A percentile compares a stretch with the other conserved stretches of the same genome.
phyloP scores from a whole-genome alignment of 345 rosid species.

The Brassica carinata region DNA sequence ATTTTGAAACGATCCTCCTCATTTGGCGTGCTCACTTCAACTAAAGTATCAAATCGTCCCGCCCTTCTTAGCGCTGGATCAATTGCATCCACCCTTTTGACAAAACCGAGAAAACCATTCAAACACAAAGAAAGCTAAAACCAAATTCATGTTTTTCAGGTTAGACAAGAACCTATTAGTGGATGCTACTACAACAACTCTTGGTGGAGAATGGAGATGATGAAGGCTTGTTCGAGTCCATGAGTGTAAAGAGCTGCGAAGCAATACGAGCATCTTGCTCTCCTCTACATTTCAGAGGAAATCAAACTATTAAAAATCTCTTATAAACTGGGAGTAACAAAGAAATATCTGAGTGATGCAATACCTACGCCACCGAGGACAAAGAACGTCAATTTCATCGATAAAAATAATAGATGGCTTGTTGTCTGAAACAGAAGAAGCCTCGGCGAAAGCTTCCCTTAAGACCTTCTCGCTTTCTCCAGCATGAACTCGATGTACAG shows the following conservation, averaged over 20 bases:
- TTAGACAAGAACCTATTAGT: conserved; percentile 67
- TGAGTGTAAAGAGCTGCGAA: conserved; percentile 62
- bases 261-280: conserved; percentile 84
- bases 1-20: conserved; percentile 54
- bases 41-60: conserved; percentile 53
- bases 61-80: conserved; percentile 82
- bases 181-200: conserved; percentile 73
- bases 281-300: conserved; percentile 52
- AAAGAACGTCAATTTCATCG: conserved; percentile 87
- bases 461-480: conserved; percentile 84
- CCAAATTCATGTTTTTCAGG: not conserved
- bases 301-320: not conserved
- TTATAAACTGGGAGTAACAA: not conserved
- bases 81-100: conserved; percentile 36
- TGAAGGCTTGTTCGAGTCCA: conserved; percentile 70
- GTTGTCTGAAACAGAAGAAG: conserved; percentile 60
- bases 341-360: not conserved
- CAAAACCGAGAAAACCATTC: too few relatives aligned
- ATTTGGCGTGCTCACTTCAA: too few relatives aligned
- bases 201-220: conserved; percentile 48
- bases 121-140: not conserved
- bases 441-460: conserved; percentile 78
- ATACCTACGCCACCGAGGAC: conserved; percentile 65
- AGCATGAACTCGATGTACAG: conserved; percentile 75
- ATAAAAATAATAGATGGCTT: conserved; percentile 78